Percentiles rank a stretch among this genome's conserved stretches.
phyloP scores from a whole-genome alignment of 108 stramenopile species.

The Nitzschia sp. region DNA sequence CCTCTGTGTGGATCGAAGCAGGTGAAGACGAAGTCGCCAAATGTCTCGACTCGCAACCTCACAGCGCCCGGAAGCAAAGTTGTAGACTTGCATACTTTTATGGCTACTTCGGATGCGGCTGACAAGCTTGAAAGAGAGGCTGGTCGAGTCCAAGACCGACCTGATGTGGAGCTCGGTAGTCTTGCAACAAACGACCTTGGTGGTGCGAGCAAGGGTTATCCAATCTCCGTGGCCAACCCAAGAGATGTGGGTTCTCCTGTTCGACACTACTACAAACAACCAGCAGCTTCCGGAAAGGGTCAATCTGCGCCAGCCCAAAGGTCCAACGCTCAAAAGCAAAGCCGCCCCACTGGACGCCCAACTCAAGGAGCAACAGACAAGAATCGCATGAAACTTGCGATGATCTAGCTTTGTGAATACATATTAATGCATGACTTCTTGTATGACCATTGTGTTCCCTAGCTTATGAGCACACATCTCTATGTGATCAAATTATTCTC shows the following conservation, averaged over 20 bases:
- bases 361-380: background rate
- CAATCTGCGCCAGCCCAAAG: too few species aligned
- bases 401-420: background rate
- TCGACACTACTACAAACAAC: too few species aligned
- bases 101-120: constrained; percentile 14
- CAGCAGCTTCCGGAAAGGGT: background rate
- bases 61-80: constrained; percentile 4
- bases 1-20: constrained; percentile 3
- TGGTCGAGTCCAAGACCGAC: constrained; percentile 34
- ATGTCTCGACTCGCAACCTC: background rate
- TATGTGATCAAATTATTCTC: too few species aligned
- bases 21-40: constrained; percentile 8
- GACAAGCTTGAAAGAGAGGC: constrained; percentile 39
- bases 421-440: too few species aligned
- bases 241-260: too few species aligned
- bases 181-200: constrained; percentile 40
- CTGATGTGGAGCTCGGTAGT: constrained; percentile 50
- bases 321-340: background rate
- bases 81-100: constrained; percentile 38
- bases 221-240: constrained; percentile 22
- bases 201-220: constrained; percentile 1
- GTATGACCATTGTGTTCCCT: too few species aligned
- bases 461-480: too few species aligned
- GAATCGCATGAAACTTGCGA: background rate
- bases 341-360: background rate